These are phyloP conservation scores for Metschnikowia kunwiensis DNA, from an alignment of 805 yeast species.

Conservation along the genomic window DNA sequence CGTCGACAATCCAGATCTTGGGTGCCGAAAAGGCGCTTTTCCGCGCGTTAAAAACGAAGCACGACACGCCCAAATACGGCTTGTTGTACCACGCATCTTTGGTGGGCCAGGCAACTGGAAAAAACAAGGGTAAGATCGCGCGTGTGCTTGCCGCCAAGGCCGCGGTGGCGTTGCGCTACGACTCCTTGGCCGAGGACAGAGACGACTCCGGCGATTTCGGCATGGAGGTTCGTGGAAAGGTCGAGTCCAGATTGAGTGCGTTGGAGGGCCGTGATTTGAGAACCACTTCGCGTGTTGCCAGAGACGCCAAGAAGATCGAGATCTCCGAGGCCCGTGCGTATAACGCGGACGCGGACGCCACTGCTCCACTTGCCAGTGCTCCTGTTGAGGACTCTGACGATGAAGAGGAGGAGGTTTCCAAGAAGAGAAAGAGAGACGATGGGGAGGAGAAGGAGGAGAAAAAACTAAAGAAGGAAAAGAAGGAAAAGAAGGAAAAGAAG, in stretches of 20 bases:
- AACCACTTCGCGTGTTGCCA: conserved; percentile 78
- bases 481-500: conserved; percentile 34
- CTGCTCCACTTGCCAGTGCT: conserved; percentile 43
- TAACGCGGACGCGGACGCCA: conserved; percentile 86
- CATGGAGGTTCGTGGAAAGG: conserved; percentile 83
- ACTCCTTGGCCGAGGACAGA: conserved; percentile 95
- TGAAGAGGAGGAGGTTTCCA: conserved; percentile 17
- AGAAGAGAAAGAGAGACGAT: conserved; percentile 21
- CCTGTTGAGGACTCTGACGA: conserved; percentile 23
- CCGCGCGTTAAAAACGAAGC: conserved; percentile 94
- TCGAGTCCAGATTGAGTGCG: conserved; percentile 90
- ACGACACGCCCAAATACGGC: conserved; percentile 96
- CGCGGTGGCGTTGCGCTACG: conserved; percentile 93
- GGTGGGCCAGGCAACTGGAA: conserved; percentile 89
- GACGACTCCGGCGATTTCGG: conserved; percentile 95
- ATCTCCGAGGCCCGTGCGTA: conserved; percentile 82
- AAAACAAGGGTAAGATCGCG: conserved; percentile 98
- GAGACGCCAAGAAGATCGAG: conserved; percentile 83
- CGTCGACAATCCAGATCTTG: conserved; percentile 95
- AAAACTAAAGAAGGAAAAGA: conserved; percentile 19
- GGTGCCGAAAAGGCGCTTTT: conserved; percentile 97
- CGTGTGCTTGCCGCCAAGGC: conserved; percentile 98
- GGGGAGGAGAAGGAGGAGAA: conserved; percentile 17
- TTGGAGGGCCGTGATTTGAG: conserved; percentile 96
- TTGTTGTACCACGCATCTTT: conserved; percentile 92